A percentile compares a stretch with the other conserved stretches of the same genome.
These are phyloP conservation scores for Castanea sativa DNA, from an alignment of 306 rosid species.

Conservation along the genomic window DNA sequence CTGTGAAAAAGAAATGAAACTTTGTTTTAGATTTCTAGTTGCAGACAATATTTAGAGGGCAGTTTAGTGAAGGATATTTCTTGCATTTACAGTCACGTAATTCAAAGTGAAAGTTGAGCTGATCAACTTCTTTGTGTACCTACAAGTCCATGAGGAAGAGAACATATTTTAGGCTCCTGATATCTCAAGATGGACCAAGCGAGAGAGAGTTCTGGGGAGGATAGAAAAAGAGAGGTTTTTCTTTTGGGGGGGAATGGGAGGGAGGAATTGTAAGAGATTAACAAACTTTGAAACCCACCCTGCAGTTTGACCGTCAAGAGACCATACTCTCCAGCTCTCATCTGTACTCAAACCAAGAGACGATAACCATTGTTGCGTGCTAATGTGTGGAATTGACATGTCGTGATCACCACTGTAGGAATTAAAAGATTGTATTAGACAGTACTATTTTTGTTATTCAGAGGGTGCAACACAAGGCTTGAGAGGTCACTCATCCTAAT, in stretches of 20 bases:
- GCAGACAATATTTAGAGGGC: not conserved
- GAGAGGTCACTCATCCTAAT: too few relatives aligned
- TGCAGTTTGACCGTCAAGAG: constrained; percentile 15
- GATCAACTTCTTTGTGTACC: constrained; percentile 23
- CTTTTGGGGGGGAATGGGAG: too few relatives aligned
- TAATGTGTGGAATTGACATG: constrained; percentile 23
- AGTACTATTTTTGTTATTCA: not conserved
- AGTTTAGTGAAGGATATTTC: not conserved
- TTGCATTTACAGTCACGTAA: constrained; percentile 15
- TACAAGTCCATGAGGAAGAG: constrained; percentile 7
- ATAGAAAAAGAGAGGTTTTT: too few relatives aligned
- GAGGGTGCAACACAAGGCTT: too few relatives aligned
- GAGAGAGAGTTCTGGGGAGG: not conserved
- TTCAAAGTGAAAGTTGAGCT: not conserved
- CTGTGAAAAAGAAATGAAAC: not conserved
- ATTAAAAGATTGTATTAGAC: not conserved
- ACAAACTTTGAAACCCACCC: constrained; percentile 8
- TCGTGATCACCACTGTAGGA: constrained; percentile 24
- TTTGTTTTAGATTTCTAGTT: not conserved
- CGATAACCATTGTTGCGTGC: constrained; percentile 20
- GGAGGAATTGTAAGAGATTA: not conserved
- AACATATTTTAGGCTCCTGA: not conserved
- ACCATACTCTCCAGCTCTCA: constrained; percentile 26
- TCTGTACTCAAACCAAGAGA: constrained; percentile 6
- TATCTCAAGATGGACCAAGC: not conserved